Base-by-base conservation (phyloP, 768 basidiomycete genomes). In the Lactarius tabidus region DNA sequence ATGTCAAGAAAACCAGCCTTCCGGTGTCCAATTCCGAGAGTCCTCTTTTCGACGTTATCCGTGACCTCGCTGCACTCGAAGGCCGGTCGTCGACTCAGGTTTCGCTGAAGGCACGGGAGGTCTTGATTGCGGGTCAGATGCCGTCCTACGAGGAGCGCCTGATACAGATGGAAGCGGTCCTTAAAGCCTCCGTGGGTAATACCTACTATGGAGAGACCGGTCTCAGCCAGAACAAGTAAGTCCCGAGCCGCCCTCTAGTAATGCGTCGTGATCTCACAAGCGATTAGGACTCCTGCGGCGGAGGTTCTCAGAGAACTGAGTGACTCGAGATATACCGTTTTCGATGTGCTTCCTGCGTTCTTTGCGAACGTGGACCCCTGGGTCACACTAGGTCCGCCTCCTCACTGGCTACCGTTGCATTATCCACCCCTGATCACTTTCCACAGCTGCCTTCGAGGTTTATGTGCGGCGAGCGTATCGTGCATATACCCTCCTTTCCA, bases 321-420 rank as follows among this genome's bases (percentile, higher is more conserved):
- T 67, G 97, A 99, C 77, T 98, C 96, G 7, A 85, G 92, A 51
- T 98, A 95, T 77, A 95, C 93, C 17, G 95, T 98, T 18, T 99
- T 89, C 76, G 97, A 99, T 73, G 97, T 99, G 8, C 84, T 99
- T 55, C 94, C 95, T 4, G 84, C 92, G 7, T 99, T 99, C 82
- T 98, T 98, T 85, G 86, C 84, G 65, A 91, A 95, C 73, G 74
- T 81, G 20, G 95, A 98, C 70, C 82, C 88, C 41, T 88, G 89
- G 82, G 86, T 98, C 68, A 84, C 86, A 14, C 83, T 98, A 48
- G 90, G 92, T 91, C 65, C 60, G 86, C 75, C 17, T 26, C 48
- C 14, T 15, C n/a, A 20, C 28, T 31, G 36, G 12, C 26, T 8
- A 3, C 15, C 18, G 9, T 10, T 29, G 29, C 20, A 20, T 26